Percentiles rank a stretch among this genome's conserved stretches.
phyloP scores from a whole-genome alignment of 371 early-diverging fungal genomes.

The Saksenaea vasiformis region DNA sequence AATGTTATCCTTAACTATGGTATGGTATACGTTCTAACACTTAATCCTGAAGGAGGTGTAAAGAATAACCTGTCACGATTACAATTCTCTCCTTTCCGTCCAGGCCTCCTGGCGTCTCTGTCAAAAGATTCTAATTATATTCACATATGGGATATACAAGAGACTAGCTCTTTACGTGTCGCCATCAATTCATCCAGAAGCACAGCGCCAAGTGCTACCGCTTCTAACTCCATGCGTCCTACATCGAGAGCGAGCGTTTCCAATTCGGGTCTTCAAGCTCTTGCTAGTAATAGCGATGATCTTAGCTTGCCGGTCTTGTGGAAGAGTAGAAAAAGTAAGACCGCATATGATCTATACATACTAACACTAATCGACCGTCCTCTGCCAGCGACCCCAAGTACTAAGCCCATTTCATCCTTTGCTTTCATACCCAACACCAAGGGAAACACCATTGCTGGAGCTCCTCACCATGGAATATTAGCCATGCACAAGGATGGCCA shows the following conservation, averaged over 20 bases:
- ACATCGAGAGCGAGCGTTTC: neutral
- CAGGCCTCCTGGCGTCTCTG: conserved; percentile 68
- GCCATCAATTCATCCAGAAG: conserved; percentile 19
- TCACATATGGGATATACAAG: conserved; percentile 71
- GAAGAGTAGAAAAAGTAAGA: conserved; percentile 65
- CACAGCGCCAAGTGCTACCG: neutral
- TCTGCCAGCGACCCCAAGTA: neutral
- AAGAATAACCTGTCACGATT: conserved; percentile 55
- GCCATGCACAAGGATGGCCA: conserved; percentile 62
- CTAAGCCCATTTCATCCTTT: conserved; percentile 29
- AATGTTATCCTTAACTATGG: conserved; percentile 12
- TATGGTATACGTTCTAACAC: conserved; percentile 26
- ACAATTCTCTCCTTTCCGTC: conserved; percentile 62
- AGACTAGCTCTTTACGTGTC: conserved; percentile 36
- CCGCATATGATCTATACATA: conserved; percentile 3
- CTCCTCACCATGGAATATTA: conserved; percentile 39
- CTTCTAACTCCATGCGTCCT: neutral
- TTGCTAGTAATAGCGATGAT: conserved; percentile 24
- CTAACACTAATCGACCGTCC: neutral
- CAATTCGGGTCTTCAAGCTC: conserved; percentile 13
- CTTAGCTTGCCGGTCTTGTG: conserved; percentile 62
- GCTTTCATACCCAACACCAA: conserved; percentile 60
- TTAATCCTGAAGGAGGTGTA: conserved; percentile 28
- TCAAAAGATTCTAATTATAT: conserved; percentile 61
- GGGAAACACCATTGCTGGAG: conserved; percentile 24